Evolutionary conservation across 2,329 filamentous ascomycete species (phyloP).

Genomic region (Claviceps paspali): DNA sequence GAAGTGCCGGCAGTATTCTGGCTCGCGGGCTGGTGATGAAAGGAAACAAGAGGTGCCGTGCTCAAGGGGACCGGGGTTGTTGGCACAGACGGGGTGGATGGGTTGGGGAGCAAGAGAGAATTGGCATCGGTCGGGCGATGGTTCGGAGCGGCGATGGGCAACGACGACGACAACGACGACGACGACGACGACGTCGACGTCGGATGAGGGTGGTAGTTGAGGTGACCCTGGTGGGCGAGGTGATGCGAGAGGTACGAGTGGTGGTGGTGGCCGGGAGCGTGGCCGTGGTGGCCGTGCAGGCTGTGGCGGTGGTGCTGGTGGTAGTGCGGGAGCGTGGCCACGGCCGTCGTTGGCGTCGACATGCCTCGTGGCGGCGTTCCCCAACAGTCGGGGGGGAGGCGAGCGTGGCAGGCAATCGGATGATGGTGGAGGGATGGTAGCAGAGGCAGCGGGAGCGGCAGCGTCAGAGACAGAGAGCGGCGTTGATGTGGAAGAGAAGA

Average conservation of each 20-base stretch:
- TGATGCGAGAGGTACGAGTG: slow-evolving; percentile 3
- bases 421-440: no score
- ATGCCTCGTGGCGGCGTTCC: slow-evolving; percentile 26
- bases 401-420: no score
- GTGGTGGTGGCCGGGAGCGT: slow-evolving; percentile 7
- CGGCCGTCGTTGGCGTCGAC: slow-evolving; percentile 71
- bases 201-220: slow-evolving; percentile 7
- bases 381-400: slow-evolving; percentile 1
- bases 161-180: not conserved
- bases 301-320: slow-evolving; percentile 24
- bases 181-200: slow-evolving; percentile 10
- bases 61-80: slow-evolving; percentile 13
- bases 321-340: slow-evolving; percentile 55
- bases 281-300: slow-evolving; percentile 1
- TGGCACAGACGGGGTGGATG: slow-evolving; percentile 7
- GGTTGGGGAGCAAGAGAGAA: slow-evolving; percentile 14
- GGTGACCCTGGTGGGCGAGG: slow-evolving; percentile 6
- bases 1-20: slow-evolving; percentile 15
- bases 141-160: slow-evolving; percentile 6
- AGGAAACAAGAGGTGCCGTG: slow-evolving; percentile 12
- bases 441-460: no score
- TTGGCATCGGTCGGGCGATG: slow-evolving; percentile 15
- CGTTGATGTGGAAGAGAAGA: not conserved
- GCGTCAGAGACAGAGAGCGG: not conserved
- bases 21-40: slow-evolving; percentile 13